These are phyloP conservation scores for Prunella vulgaris DNA, from an alignment of 257 asterid genomes.

Conservation along the genomic window DNA sequence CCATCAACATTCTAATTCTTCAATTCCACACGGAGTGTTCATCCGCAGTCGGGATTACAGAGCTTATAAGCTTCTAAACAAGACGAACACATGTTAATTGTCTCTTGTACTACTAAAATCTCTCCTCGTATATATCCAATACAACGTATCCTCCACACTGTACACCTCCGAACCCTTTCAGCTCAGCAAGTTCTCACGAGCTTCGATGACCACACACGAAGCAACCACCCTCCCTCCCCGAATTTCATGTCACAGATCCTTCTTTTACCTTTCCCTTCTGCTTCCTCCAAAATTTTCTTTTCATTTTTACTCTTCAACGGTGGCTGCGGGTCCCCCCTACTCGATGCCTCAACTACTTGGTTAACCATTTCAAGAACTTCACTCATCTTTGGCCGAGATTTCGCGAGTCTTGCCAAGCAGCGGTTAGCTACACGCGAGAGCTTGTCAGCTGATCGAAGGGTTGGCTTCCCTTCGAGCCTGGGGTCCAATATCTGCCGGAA, in stretches of 20 bases:
- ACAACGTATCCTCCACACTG: not conserved
- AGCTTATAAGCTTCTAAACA: not conserved
- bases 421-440: conserved; percentile 86
- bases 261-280: conserved; percentile 44
- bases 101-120: not conserved
- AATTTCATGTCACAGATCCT: conserved; percentile 40
- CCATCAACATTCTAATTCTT: not conserved
- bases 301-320: conserved; percentile 31
- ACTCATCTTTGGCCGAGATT: conserved; percentile 90
- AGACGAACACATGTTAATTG: not conserved
- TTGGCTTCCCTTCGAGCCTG: conserved; percentile 55
- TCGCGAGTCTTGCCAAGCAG: conserved; percentile 64
- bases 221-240: conserved; percentile 54
- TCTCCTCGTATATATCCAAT: conserved; percentile 11
- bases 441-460: conserved; percentile 69
- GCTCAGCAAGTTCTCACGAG: conserved; percentile 47
- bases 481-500: conserved; percentile 80
- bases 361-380: conserved; percentile 76
- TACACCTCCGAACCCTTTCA: not conserved
- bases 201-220: conserved; percentile 51
- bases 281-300: conserved; percentile 22
- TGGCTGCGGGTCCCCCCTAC: conserved; percentile 51
- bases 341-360: conserved; percentile 50
- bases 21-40: not conserved
- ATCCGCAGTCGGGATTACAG: not conserved